Base-by-base conservation (phyloP, 495 filamentous ascomycete species). In the Penicillium cataractarum region DNA sequence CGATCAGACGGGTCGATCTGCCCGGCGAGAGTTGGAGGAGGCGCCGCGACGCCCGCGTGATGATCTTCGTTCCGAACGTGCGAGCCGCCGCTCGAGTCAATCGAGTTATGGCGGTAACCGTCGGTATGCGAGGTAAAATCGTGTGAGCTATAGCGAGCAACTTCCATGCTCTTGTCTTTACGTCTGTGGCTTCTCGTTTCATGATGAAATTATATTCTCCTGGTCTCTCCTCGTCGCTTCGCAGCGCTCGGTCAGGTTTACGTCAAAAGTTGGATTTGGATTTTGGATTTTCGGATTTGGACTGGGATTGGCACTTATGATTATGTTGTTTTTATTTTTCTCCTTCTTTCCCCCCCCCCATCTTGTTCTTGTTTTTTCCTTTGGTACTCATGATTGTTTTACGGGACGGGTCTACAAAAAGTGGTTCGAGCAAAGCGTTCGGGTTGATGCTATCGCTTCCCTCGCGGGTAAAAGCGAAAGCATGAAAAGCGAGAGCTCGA, bases 61-160 rank as follows among this genome's bases (percentile, higher is more conserved):
- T 15, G 77, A 79, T 48, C 71, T 69, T 42, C 74, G 74, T 49
- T 76, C 76, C 7, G 79, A 82, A n/a, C 74, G 73, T 13, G 71
- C 64, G 24, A 77, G 69, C 65, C 75, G 74, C 49, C 74, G 75
- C 35, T 76, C 74, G 27, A 77, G 73, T 61, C 74, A 73, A 57
- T 81, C 79, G 9, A 70, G 60, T 59, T 80, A 78, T 57, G 71
- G 73, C 57, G 71, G 72, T 51, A 61, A 64, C 53, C 37, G 17
- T 42, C 64, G 61, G 37, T 64, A 64, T 54, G 52, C 64, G 29
- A 29, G 19, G 33, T 70, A 29, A n/a, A n/a, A 67, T 62, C 26
- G 37, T 57, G 46, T 39, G 54, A 19, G 39, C 58, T 22, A 44
- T 4, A 12, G 24, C 50, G 50, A 51, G 37, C 33, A 40, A 31